A percentile compares a stretch with the other conserved stretches of the same genome.
Conservation (phyloP, 2,329 filamentous ascomycete species). For the Colletotrichum caudatum region DNA sequence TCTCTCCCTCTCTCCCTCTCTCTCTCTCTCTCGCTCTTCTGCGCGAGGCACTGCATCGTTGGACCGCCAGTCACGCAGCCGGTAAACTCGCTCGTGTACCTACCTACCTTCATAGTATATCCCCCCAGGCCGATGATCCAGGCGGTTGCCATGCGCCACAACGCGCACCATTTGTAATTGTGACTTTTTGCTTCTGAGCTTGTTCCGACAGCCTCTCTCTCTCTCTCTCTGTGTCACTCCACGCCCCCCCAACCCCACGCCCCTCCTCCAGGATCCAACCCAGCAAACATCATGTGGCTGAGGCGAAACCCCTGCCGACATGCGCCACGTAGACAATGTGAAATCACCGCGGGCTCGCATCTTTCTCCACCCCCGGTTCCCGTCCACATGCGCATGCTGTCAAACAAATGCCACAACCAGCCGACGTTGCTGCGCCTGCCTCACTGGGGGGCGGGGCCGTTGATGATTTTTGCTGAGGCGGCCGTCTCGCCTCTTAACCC, state of each 20-base stretch:
- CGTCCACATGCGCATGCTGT: neutral
- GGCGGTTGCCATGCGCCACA: constrained; percentile 3
- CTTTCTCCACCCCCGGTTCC: neutral
- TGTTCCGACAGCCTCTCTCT: neutral
- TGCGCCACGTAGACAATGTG: neutral
- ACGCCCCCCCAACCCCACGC: too few species aligned
- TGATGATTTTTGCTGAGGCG: too few species aligned
- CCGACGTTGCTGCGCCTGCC: neutral
- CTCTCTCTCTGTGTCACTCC: neutral
- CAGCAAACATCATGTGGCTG: neutral
- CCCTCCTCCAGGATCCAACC: neutral
- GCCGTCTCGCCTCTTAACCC: too few species aligned
- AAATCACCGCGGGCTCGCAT: neutral
- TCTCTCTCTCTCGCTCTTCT: neutral
- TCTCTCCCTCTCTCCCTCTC: too few species aligned
- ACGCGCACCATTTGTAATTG: too few species aligned
- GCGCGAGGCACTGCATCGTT: neutral
- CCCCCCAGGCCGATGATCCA: neutral
- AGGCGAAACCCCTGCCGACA: neutral
- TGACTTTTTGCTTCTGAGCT: neutral
- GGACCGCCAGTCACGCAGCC: neutral
- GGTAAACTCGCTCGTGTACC: too few species aligned
- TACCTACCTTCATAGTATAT: too few species aligned
- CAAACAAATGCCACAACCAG: neutral
- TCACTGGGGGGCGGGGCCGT: neutral